Evolutionary conservation across 208 protist species (phyloP).

Genomic region (Leishmania martiniquensis): DNA sequence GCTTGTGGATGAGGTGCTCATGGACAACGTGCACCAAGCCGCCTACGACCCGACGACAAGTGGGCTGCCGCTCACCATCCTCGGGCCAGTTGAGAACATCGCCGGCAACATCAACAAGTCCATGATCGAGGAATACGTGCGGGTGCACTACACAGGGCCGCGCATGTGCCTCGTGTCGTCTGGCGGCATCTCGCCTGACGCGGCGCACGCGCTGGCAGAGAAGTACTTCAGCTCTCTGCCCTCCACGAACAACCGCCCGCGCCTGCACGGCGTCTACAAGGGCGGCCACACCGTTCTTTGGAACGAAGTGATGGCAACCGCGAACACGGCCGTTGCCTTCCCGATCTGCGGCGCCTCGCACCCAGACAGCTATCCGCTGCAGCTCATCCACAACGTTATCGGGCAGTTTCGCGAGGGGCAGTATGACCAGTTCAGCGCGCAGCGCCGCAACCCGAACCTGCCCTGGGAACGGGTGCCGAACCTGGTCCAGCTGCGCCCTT

Average conservation of each 20-base stretch:
- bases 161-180: slow-evolving; percentile 97
- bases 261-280: slow-evolving; percentile 57
- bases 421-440: slow-evolving; percentile 68
- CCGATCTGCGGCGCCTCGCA: slow-evolving; percentile 88
- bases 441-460: slow-evolving; percentile 72
- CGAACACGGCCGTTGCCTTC: slow-evolving; percentile 84
- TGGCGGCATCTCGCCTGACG: slow-evolving; percentile 95
- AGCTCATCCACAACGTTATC: slow-evolving; percentile 94
- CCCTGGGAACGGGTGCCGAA: slow-evolving; percentile 71
- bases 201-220: slow-evolving; percentile 91
- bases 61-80: slow-evolving; percentile 96
- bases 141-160: slow-evolving; percentile 96
- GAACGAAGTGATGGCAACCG: slow-evolving; percentile 79
- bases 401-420: slow-evolving; percentile 92
- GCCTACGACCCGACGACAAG: slow-evolving; percentile 93
- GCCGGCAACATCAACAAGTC: slow-evolving; percentile 83
- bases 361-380: slow-evolving; percentile 92
- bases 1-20: slow-evolving; percentile 95
- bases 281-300: slow-evolving; percentile 77
- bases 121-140: slow-evolving; percentile 93
- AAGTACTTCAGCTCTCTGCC: slow-evolving; percentile 90
- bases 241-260: slow-evolving; percentile 62
- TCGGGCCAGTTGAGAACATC: slow-evolving; percentile 98
- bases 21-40: slow-evolving; percentile 97
- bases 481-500: slow-evolving; percentile 80